Evolutionary conservation across 768 basidiomycete genomes (phyloP).

Genomic region (Amanita subjunquillea): DNA sequence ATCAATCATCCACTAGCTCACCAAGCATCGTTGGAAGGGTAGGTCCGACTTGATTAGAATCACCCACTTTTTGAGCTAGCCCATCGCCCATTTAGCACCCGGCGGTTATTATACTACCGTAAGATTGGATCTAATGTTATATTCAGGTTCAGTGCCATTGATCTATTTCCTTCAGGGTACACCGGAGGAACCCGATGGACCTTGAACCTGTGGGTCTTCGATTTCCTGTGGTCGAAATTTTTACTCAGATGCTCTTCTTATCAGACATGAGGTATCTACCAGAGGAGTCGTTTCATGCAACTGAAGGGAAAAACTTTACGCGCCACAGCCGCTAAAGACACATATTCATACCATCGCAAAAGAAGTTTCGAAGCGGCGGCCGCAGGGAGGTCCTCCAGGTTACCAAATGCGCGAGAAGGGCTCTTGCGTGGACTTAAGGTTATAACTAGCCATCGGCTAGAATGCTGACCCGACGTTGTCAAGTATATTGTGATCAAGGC

Average conservation of each 20-base stretch:
- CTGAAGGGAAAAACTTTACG: not conserved
- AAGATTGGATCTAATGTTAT: not conserved
- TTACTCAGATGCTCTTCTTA: no score
- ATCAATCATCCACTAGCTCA: not conserved
- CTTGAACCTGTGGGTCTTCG: not conserved
- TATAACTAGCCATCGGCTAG: not conserved
- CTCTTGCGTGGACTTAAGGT: not conserved
- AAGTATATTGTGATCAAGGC: not conserved
- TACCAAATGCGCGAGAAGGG: not conserved
- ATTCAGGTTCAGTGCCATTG: not conserved
- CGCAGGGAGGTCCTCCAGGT: not conserved
- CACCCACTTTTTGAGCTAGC: not conserved
- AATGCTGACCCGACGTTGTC: not conserved
- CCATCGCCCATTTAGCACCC: not conserved
- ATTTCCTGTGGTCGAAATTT: not conserved
- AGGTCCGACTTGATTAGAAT: not conserved
- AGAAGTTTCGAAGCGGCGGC: not conserved
- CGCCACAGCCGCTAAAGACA: not conserved
- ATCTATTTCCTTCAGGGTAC: not conserved
- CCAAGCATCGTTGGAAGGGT: not conserved
- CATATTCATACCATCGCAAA: not conserved
- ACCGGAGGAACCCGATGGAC: not conserved
- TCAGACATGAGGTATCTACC: no score
- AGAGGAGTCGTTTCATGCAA: not conserved
- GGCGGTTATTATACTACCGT: slow-evolving; percentile 1